Evolutionary conservation across 179 eudicot genomes (phyloP).

Genomic region (Kewa caespitosa): DNA sequence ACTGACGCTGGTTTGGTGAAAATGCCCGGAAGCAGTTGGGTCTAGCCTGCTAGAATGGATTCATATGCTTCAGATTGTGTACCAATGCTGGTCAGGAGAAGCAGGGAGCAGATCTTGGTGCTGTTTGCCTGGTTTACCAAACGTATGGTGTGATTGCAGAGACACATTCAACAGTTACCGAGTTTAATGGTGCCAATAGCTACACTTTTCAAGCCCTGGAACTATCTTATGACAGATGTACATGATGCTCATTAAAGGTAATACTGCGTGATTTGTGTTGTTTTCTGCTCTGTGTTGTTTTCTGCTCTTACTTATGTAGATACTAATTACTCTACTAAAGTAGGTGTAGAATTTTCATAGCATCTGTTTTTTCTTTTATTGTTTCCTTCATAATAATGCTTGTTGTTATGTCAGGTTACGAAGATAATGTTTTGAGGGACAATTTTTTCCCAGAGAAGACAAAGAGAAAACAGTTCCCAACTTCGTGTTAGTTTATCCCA

Average conservation of each 20-base stretch:
- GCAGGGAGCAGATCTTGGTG: background rate
- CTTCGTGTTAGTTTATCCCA: too few relatives aligned
- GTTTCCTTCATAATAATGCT: too few relatives aligned
- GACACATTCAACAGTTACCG: background rate
- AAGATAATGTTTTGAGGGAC: too few relatives aligned
- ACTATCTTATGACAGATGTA: background rate
- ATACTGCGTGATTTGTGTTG: background rate
- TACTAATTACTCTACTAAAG: too few relatives aligned
- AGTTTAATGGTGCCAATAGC: too few relatives aligned
- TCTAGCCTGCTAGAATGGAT: conserved; percentile 9
- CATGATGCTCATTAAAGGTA: conserved; percentile 16
- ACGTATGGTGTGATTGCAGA: background rate
- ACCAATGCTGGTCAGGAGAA: conserved; percentile 3
- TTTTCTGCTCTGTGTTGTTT: too few relatives aligned
- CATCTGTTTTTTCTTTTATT: too few relatives aligned
- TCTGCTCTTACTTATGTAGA: too few relatives aligned
- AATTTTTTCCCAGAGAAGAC: too few relatives aligned
- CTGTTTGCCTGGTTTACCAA: background rate
- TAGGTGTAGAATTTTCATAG: too few relatives aligned
- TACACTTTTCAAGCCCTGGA: background rate
- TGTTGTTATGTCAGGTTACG: too few relatives aligned
- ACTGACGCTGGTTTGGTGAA: conserved; percentile 39
- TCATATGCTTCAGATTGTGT: background rate
- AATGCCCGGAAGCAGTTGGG: conserved; percentile 45
- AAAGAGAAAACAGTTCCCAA: too few relatives aligned